Evolutionary conservation across 2,329 filamentous ascomycete genomes (phyloP), one percentile per base, ranked within the genome.

Genomic region (Epichloe gansuensis): DNA sequence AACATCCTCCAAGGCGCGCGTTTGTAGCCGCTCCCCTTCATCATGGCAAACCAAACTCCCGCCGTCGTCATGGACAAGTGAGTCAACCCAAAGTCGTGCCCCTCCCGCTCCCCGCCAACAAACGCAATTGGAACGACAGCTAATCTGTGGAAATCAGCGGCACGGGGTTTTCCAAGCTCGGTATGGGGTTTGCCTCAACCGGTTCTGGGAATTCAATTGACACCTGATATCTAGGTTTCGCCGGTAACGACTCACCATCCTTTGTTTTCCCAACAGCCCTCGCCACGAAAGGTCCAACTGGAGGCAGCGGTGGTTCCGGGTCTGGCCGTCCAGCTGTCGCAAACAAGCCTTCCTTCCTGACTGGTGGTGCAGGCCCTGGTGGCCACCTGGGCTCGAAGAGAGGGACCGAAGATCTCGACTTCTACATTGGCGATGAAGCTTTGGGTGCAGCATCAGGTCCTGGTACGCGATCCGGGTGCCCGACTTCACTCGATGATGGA

Each of bases 61-160:
- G 93, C 93, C 87, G 93, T 98, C 96, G 93, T 98, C 89, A 98
- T 98, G 91, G 93, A 98, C 93, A 98, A 98, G 93, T 96, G 85
- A 74, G 89, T 80, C 64, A 73, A 87, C 79, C 64, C 56, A 68
- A 64, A 64, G 57, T 64, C 62, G 43, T 42, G 34, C 47, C 50
- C 21, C 17, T 8, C 7, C 12, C 66, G 58, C 60, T 54, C 54
- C 58, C 59, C 59, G 55, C 56, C 55, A 42, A 59, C 53, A 60
- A 56, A 53, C 55, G 56, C 48, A 57, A 52, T 41, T 13, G 59
- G 56, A 55, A 59, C 53, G 51, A 59, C 52, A 61, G 59, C 60
- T 67, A 64, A 70, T 63, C 51, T 58, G 55, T 60, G 36, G 60
- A 56, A 62, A 61, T 64, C 71, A 98, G 93, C 85, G 93, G 93